Percentiles rank a stretch among this genome's conserved stretches.
Evolutionary conservation across 768 basidiomycete genomes (phyloP).

Genomic region (Fomitopsis pulvina): DNA sequence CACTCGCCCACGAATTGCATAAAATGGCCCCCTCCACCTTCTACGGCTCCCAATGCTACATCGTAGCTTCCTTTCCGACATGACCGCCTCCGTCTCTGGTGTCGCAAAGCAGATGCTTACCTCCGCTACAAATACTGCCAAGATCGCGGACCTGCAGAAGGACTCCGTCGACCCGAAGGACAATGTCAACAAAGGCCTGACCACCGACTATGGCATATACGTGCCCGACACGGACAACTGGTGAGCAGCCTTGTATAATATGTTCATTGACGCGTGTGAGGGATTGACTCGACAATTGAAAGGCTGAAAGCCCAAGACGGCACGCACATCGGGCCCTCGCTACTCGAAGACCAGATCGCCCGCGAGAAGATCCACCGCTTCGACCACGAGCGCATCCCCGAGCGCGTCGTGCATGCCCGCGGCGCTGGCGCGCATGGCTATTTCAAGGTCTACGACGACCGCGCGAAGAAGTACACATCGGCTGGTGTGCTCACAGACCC

Average conservation of each 20-base stretch:
- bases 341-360: constrained; percentile 68
- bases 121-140: constrained; percentile 16
- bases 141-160: constrained; percentile 21
- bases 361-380: constrained; percentile 75
- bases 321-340: constrained; percentile 51
- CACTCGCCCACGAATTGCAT: not conserved
- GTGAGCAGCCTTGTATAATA: constrained; percentile 23
- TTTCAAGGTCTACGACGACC: constrained; percentile 66
- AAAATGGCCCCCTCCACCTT: not conserved
- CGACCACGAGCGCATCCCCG: constrained; percentile 87
- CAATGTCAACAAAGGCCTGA: constrained; percentile 29
- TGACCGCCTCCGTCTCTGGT: constrained; percentile 15
- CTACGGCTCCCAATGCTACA: not conserved
- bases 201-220: constrained; percentile 57
- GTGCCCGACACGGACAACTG: constrained; percentile 62
- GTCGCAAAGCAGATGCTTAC: constrained; percentile 19
- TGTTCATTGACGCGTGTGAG: not conserved
- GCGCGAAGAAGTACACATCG: constrained; percentile 63
- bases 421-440: constrained; percentile 78
- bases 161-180: constrained; percentile 26
- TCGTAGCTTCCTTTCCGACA: constrained; percentile 7
- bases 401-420: constrained; percentile 71
- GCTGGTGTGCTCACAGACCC: constrained; percentile 71
- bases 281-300: not conserved
- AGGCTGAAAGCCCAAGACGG: constrained; percentile 53